Evolutionary conservation across 1,284 basidiomycete genomes (phyloP), one percentile per base, ranked within the genome.

Genomic region (Cryptococcus wingfieldii): DNA sequence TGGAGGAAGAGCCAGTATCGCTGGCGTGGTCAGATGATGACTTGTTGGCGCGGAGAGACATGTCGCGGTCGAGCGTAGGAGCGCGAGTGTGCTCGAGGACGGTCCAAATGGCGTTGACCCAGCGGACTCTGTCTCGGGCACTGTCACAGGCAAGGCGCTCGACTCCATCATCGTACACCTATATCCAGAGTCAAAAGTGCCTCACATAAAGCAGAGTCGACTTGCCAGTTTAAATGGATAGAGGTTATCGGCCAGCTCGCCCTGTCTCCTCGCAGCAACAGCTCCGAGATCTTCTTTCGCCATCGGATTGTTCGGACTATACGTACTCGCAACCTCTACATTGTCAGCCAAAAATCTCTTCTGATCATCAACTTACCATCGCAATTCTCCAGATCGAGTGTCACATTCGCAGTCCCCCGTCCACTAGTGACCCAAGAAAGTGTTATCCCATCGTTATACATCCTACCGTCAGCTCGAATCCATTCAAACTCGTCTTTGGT

Each of bases 41-140:
- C 23, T 65, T 56, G 42, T 62, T 57, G 9, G 53, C 61, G 25
- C 58, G 53, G 1, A 65, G 49, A 13, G 68, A 67, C 13, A 60
- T 52, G 6, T 65, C 43, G 3, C 59, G 50, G 16, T 47, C 34
- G 5, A 50, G 38, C 39, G 55, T 16, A 16, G 60, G 62, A 14
- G 48, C 54, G 28, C 64, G 60, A n/a, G 66, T 64, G 18, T 56
- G 50, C 51, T 72, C 70, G 18, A 77, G 64, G 0, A 77, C 84
- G 49, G 65, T 90, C 90, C 88, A 91, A 51, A 94, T 83, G 3
- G 88, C 83, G 64, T 86, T 87, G 23, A 92, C 88, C 90, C 91
- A 93, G 72, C 86, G 83, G 48, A 90, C 87, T 60, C 90, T 80
- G 67, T 92, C 88, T 55, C 86, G 74, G 5, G 90, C 82, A 59